Conservation (phyloP, 1,284 basidiomycete genomes). For the Ustilago loliicola region DNA sequence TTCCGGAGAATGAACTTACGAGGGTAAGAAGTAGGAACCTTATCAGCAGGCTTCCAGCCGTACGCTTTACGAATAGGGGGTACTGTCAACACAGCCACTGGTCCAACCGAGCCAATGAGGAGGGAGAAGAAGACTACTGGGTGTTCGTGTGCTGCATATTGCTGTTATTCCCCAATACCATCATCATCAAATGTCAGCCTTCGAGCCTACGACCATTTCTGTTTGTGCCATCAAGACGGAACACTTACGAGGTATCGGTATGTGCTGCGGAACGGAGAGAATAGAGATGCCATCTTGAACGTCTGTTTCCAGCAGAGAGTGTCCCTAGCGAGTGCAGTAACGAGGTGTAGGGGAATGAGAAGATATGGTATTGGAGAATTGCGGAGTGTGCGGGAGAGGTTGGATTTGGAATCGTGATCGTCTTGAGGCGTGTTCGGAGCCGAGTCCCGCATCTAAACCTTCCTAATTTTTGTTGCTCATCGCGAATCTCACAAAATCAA, state of each 20-base stretch:
- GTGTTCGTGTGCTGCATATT: slow-evolving; percentile 88
- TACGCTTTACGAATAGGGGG: slow-evolving; percentile 81
- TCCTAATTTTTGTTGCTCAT: neutral
- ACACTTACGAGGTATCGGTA: slow-evolving; percentile 64
- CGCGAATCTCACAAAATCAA: neutral
- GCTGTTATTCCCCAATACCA: slow-evolving; percentile 70
- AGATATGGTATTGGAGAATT: neutral
- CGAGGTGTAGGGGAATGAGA: neutral
- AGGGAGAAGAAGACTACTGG: slow-evolving; percentile 92
- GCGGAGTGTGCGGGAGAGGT: slow-evolving; percentile 2
- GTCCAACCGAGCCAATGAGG: slow-evolving; percentile 77
- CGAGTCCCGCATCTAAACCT: slow-evolving; percentile 4
- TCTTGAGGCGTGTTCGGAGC: slow-evolving; percentile 21
- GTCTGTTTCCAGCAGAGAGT: neutral
- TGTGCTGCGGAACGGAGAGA: slow-evolving; percentile 62
- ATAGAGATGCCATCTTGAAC: slow-evolving; percentile 51
- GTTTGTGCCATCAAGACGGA: too few species aligned
- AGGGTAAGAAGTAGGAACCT: slow-evolving; percentile 86
- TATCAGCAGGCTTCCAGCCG: slow-evolving; percentile 82
- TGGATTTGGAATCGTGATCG: slow-evolving; percentile 17
- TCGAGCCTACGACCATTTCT: slow-evolving; percentile 49
- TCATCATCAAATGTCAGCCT: neutral
- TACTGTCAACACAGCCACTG: slow-evolving; percentile 80
- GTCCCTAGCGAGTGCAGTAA: neutral
- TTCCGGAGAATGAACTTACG: too few species aligned